These are phyloP conservation scores for Neurospora sublineolata DNA, from an alignment of 495 filamentous ascomycete genomes.

Conservation along the genomic window DNA sequence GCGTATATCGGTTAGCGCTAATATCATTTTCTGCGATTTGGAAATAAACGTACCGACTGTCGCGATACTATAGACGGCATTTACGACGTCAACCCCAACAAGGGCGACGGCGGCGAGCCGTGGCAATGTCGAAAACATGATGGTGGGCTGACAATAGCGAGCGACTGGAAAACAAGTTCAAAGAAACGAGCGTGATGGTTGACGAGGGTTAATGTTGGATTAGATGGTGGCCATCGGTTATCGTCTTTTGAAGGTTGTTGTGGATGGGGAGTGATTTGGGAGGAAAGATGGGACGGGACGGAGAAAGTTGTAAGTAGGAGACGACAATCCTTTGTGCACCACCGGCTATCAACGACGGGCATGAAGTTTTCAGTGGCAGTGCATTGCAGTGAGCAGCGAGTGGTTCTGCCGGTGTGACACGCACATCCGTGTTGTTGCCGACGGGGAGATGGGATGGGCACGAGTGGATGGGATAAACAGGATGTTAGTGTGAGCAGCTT, in stretches of 20 bases:
- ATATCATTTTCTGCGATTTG: background rate
- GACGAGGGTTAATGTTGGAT: background rate
- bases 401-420: background rate
- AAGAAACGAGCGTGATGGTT: slow-evolving; percentile 8
- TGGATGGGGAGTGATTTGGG: background rate
- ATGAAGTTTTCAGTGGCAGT: background rate
- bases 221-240: background rate
- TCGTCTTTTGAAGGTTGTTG: background rate
- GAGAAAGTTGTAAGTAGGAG: background rate
- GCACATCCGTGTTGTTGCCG: background rate
- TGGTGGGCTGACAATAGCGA: slow-evolving; percentile 3
- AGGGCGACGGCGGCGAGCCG: slow-evolving; percentile 12
- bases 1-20: background rate
- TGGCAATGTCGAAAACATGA: slow-evolving; percentile 12
- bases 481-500: background rate
- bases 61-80: slow-evolving; percentile 19
- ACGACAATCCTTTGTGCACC: background rate
- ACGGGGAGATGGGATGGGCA: background rate
- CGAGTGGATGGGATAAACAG: background rate
- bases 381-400: background rate
- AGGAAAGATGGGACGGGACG: background rate
- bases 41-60: slow-evolving; percentile 9
- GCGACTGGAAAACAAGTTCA: slow-evolving; percentile 6
- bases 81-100: slow-evolving; percentile 5
- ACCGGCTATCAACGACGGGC: background rate